A percentile compares a stretch with the other conserved stretches of the same genome.
Conservation (phyloP, 306 rosid genomes). For the Pterocarpus macrocarpus region DNA sequence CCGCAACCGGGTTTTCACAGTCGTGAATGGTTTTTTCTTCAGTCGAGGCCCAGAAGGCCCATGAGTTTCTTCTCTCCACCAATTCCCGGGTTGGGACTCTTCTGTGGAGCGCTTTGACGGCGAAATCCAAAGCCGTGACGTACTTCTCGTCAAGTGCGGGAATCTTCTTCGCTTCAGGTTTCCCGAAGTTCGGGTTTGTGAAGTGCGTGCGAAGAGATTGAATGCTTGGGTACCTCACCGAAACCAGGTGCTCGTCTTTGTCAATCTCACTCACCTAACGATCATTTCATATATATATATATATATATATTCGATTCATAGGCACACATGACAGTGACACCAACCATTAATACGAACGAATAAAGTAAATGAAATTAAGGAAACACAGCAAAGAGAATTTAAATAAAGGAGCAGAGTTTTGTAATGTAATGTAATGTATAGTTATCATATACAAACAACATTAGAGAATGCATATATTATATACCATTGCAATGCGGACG, state of each 20-base stretch:
- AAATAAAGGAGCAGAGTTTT: too few species aligned
- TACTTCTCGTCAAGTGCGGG: constrained; percentile 77
- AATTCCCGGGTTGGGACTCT: constrained; percentile 62
- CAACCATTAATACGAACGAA: too few species aligned
- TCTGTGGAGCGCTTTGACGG: constrained; percentile 61
- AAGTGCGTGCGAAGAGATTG: constrained; percentile 71
- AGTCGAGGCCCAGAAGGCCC: constrained; percentile 76
- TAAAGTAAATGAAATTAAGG: too few species aligned
- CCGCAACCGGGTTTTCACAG: too few species aligned
- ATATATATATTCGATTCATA: too few species aligned
- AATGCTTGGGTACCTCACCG: constrained; percentile 76
- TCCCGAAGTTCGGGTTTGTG: constrained; percentile 46
- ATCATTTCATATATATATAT: too few species aligned
- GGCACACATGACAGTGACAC: too few species aligned
- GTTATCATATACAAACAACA: too few species aligned
- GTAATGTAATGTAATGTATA: too few species aligned
- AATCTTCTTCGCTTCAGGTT: constrained; percentile 55
- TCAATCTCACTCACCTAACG: constrained; percentile 73
- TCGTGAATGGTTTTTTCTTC: neutral
- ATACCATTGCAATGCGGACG: constrained; percentile 78
- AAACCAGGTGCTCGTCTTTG: constrained; percentile 52
- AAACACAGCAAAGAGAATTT: too few species aligned
- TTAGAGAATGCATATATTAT: too few species aligned
- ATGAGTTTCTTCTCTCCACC: constrained; percentile 53
- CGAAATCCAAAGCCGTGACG: constrained; percentile 61